Percentiles rank a stretch among this genome's conserved stretches.
Conservation (phyloP, 2,329 filamentous ascomycete genomes). For the Parascedosporium putredinis region DNA sequence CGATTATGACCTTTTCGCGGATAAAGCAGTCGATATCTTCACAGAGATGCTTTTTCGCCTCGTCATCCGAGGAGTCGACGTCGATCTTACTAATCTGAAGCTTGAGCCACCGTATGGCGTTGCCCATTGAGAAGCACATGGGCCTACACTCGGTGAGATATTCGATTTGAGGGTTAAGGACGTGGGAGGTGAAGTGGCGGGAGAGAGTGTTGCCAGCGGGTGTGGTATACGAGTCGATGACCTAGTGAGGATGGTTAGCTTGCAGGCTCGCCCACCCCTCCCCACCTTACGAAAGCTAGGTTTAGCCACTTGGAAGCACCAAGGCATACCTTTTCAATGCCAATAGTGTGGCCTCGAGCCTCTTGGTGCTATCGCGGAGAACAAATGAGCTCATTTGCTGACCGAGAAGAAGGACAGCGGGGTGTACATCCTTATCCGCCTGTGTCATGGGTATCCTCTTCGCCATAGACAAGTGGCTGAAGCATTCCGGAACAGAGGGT, state of each 20-base stretch:
- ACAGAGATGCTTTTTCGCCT: conserved; percentile 70
- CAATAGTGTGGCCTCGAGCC: conserved; percentile 76
- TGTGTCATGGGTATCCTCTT: conserved; percentile 42
- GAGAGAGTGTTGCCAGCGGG: conserved; percentile 76
- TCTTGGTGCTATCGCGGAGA: conserved; percentile 79
- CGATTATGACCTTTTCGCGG: conserved; percentile 77
- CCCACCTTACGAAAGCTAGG: not conserved
- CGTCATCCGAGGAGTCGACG: conserved; percentile 68
- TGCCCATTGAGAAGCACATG: conserved; percentile 93
- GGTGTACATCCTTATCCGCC: conserved; percentile 71
- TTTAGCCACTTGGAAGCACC: not conserved
- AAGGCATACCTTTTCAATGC: conserved; percentile 69
- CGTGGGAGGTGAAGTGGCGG: conserved; percentile 82
- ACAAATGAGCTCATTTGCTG: conserved; percentile 85
- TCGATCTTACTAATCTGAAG: conserved; percentile 85
- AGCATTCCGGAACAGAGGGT: conserved; percentile 57
- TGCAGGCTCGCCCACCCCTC: not conserved
- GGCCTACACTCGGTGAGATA: conserved; percentile 91
- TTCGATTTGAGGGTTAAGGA: conserved; percentile 89
- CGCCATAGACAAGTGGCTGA: conserved; percentile 72
- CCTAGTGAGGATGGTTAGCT: conserved; percentile 34
- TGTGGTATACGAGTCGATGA: conserved; percentile 87
- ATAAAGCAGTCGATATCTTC: conserved; percentile 83
- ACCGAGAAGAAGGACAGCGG: conserved; percentile 72
- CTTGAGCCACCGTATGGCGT: conserved; percentile 91